Conservation (phyloP, 1,139 yeast species). For the Yamadazyma diddensiae region DNA sequence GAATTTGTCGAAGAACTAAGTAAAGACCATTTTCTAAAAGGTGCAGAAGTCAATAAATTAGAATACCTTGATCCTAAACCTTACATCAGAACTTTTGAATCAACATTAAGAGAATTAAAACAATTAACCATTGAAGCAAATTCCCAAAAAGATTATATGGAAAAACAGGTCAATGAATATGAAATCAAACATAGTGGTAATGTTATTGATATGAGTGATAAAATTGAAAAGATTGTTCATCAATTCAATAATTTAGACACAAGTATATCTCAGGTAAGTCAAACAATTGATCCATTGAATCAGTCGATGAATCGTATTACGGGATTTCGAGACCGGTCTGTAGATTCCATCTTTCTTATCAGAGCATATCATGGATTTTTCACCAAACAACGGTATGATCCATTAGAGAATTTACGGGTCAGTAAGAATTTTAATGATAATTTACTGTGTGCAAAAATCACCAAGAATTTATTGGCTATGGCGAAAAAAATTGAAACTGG, state of each 20-base stretch:
- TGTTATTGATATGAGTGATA: constrained; percentile 54
- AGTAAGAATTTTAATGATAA: constrained; percentile 47
- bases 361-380: constrained; percentile 76
- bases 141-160: constrained; percentile 45
- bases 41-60: constrained; percentile 52
- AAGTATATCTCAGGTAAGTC: constrained; percentile 56
- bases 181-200: constrained; percentile 69
- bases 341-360: constrained; percentile 70
- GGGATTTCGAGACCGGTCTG: constrained; percentile 72
- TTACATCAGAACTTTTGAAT: constrained; percentile 88
- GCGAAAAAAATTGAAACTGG: constrained; percentile 60
- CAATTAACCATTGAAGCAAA: constrained; percentile 55
- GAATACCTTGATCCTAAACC: constrained; percentile 86
- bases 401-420: constrained; percentile 50
- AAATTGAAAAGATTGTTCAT: constrained; percentile 40
- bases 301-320: constrained; percentile 71
- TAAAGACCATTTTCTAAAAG: constrained; percentile 59
- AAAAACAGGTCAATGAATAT: constrained; percentile 54
- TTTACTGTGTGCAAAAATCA: constrained; percentile 66
- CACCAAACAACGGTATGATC: constrained; percentile 59
- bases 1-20: constrained; percentile 84
- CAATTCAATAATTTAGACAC: constrained; percentile 59
- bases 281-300: constrained; percentile 71
- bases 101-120: constrained; percentile 71
- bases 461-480: constrained; percentile 61